Conservation (phyloP, 768 basidiomycete species). For the Lentinula edodes region DNA sequence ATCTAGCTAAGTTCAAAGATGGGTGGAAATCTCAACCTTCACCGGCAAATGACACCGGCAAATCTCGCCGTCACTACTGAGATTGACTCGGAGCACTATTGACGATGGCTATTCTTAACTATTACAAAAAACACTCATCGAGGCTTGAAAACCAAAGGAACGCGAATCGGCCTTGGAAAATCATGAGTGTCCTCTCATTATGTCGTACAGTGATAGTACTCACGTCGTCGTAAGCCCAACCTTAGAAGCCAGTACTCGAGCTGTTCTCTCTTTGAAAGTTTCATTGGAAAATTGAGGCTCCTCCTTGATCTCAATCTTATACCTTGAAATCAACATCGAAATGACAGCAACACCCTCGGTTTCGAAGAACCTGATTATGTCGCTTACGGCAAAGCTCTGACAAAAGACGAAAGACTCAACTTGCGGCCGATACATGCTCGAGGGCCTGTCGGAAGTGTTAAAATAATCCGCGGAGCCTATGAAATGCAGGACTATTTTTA, state of each 20-base stretch:
- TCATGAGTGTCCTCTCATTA: not conserved
- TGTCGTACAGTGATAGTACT: not conserved
- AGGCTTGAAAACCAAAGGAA: not conserved
- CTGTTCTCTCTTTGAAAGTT: slow-evolving; percentile 40
- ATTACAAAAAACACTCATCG: not conserved
- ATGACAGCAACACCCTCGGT: slow-evolving; percentile 46
- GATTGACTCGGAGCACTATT: too few relatives aligned
- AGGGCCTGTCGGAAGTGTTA: slow-evolving; percentile 20
- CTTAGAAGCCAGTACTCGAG: slow-evolving; percentile 30
- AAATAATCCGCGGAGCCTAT: not conserved
- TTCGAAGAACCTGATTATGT: slow-evolving; percentile 38
- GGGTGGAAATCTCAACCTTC: too few relatives aligned
- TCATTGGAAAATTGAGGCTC: slow-evolving; percentile 44
- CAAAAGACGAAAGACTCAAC: slow-evolving; percentile 14
- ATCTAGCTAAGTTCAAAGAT: too few relatives aligned
- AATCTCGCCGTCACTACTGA: too few relatives aligned
- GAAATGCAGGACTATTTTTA: slow-evolving; percentile 7
- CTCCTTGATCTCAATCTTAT: slow-evolving; percentile 43
- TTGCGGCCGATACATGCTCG: slow-evolving; percentile 41
- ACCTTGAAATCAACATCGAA: slow-evolving; percentile 41
- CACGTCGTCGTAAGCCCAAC: slow-evolving; percentile 20
- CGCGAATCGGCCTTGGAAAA: not conserved
- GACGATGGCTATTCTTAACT: too few relatives aligned
- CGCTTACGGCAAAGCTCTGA: not conserved
- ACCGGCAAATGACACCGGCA: too few relatives aligned